Percentiles rank a stretch among this genome's conserved stretches.
These are phyloP conservation scores for Fusarium palustre DNA, from an alignment of 2,329 filamentous ascomycete species.

Conservation along the genomic window DNA sequence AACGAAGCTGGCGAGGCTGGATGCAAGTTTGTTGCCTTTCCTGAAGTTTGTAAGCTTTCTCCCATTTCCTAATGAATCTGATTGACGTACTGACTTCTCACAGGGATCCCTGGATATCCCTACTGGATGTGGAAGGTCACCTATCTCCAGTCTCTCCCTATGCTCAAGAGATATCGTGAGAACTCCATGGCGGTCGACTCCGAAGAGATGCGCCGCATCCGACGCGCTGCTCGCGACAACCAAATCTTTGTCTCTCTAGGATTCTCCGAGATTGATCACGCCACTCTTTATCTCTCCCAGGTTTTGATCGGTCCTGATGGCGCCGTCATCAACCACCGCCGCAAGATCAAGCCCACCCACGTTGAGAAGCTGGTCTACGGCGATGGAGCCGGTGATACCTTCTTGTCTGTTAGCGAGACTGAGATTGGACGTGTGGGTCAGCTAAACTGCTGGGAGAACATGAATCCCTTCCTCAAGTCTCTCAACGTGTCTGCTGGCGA, in stretches of 20 bases:
- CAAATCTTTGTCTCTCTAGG: constrained; percentile 61
- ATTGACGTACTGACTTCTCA: rapidly evolving
- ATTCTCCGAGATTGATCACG: constrained; percentile 61
- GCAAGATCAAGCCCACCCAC: constrained; percentile 65
- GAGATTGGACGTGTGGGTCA: constrained; percentile 64
- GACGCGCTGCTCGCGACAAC: constrained; percentile 55
- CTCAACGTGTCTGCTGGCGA: constrained; percentile 46
- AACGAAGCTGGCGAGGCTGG: constrained; percentile 64
- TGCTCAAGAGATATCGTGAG: constrained; percentile 56
- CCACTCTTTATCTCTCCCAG: constrained; percentile 61
- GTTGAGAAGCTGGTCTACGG: constrained; percentile 63
- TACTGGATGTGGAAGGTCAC: constrained; percentile 53
- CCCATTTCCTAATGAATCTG: rapidly evolving
- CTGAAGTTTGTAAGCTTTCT: constrained; percentile 57
- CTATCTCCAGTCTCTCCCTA: constrained; percentile 49
- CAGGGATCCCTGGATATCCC: constrained; percentile 66
- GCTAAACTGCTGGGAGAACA: constrained; percentile 69
- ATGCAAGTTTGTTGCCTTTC: constrained; percentile 66
- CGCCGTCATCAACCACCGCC: constrained; percentile 59
- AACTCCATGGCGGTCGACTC: constrained; percentile 52
- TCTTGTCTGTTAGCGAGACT: constrained; percentile 59
- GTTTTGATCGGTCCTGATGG: constrained; percentile 64
- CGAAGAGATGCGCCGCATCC: constrained; percentile 58
- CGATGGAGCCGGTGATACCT: constrained; percentile 68
- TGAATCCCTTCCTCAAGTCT: constrained; percentile 47